Evolutionary conservation across 495 filamentous ascomycete species (phyloP).

Genomic region (Aspergillus saccharolyticus): DNA sequence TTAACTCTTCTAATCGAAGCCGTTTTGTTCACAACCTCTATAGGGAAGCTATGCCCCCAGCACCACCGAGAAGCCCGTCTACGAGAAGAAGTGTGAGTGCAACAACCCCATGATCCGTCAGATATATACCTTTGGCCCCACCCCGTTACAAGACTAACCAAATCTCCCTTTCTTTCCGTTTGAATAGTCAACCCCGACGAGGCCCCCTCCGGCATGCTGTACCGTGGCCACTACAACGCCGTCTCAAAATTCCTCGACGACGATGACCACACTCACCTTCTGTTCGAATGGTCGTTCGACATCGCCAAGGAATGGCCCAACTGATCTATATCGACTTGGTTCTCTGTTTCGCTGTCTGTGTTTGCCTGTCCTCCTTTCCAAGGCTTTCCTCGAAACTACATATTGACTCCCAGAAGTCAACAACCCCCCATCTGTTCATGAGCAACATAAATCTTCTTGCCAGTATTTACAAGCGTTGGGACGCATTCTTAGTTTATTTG

Average conservation of each 20-base stretch:
- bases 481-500: not conserved
- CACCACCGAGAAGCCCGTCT: constrained; percentile 73
- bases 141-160: not conserved
- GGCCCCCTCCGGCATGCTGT: constrained; percentile 83
- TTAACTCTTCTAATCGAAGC: not conserved
- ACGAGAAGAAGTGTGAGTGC: constrained; percentile 83
- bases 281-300: constrained; percentile 91
- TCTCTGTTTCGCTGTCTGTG: not conserved
- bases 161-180: not conserved
- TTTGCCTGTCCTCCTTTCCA: not conserved
- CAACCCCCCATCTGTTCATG: not conserved
- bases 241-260: constrained; percentile 87
- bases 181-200: constrained; percentile 75
- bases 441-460: constrained; percentile 9
- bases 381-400: too few species aligned
- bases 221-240: constrained; percentile 80
- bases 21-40: not conserved
- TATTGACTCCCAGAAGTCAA: too few species aligned
- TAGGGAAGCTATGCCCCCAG: constrained; percentile 86
- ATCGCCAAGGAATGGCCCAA: constrained; percentile 90
- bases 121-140: not conserved
- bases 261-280: constrained; percentile 76
- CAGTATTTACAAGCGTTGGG: constrained; percentile 18
- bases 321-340: constrained; percentile 4
- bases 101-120: too few species aligned